Evolutionary conservation across 345 rosid species (phyloP).

Genomic region (Camelina laxa): DNA sequence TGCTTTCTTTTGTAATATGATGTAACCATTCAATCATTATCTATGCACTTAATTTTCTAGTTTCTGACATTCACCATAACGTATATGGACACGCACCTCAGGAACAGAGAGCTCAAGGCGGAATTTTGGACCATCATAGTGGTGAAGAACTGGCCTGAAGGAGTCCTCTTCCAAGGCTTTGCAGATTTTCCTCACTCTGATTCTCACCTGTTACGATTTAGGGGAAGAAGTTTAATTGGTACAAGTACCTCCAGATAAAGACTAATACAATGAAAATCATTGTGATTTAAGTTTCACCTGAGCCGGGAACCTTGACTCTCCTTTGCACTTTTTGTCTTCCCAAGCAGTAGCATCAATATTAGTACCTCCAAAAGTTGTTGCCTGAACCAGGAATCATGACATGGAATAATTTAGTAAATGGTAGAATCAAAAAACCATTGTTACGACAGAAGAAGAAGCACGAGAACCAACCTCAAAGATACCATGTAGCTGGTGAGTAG

Average conservation of each 20-base stretch:
- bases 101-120: slow-evolving; percentile 97
- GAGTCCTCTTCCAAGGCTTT: slow-evolving; percentile 97
- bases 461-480: slow-evolving; percentile 83
- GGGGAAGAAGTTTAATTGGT: not conserved
- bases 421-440: not conserved
- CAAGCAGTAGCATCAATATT: slow-evolving; percentile 99
- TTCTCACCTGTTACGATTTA: slow-evolving; percentile 62
- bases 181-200: slow-evolving; percentile 82
- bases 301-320: slow-evolving; percentile 98
- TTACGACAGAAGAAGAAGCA: slow-evolving; percentile 19
- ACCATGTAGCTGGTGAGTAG: slow-evolving; percentile 97
- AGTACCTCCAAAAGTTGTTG: slow-evolving; percentile 93
- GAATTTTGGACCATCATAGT: slow-evolving; percentile 97
- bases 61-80: not conserved
- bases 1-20: not conserved
- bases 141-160: slow-evolving; percentile 95
- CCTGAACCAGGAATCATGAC: slow-evolving; percentile 51
- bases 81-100: slow-evolving; percentile 62
- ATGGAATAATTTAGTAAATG: not conserved
- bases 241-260: slow-evolving; percentile 2
- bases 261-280: not conserved
- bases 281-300: slow-evolving; percentile 56
- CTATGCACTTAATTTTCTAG: not conserved
- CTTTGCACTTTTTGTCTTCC: slow-evolving; percentile 99
- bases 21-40: not conserved